Base-by-base conservation (phyloP, 139 green algal genomes). In the Haematococcus lacustris region DNA sequence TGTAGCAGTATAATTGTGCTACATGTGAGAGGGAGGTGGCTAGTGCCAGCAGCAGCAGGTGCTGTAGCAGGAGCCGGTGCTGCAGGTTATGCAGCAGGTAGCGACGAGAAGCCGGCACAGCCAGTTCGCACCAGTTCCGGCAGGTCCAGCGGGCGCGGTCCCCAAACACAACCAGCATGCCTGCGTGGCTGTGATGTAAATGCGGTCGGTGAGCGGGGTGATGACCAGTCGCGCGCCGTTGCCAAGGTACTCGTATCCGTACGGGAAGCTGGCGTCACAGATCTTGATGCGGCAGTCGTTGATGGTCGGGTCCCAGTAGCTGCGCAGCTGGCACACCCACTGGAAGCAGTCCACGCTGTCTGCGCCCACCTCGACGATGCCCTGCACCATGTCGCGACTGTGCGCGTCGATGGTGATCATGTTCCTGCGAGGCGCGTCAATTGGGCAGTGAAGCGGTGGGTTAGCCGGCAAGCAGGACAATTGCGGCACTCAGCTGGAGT, bases 401-500 rank as follows among this genome's bases (percentile, higher is more conserved):
- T 94, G 89, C 1, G 89, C 89, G 50, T 94, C 89, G 59, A 94
- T 94, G 67, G 89, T 94, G 79, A 94, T 94, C 89, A 92, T 92
- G 82, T 92, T 94, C 87, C 35, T 74, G n/a, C n/a, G n/a, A n/a
- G n/a, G n/a, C n/a, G n/a, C n/a, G n/a, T n/a, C n/a, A n/a, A n/a
- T n/a, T n/a, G n/a, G n/a, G n/a, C n/a, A n/a, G n/a, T n/a, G n/a
- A n/a, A n/a, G n/a, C n/a, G n/a, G n/a, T n/a, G n/a, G n/a, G n/a
- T n/a, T n/a, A n/a, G n/a, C n/a, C n/a, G n/a, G n/a, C n/a, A n/a
- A n/a, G n/a, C n/a, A n/a, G n/a, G n/a, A n/a, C n/a, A n/a, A n/a
- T n/a, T n/a, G n/a, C n/a, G n/a, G n/a, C n/a, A n/a, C n/a, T n/a
- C n/a, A n/a, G n/a, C n/a, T n/a, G n/a, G n/a, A n/a, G n/a, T n/a